Conservation (phyloP, 257 asterid genomes). For the Gentiana macrophylla region DNA sequence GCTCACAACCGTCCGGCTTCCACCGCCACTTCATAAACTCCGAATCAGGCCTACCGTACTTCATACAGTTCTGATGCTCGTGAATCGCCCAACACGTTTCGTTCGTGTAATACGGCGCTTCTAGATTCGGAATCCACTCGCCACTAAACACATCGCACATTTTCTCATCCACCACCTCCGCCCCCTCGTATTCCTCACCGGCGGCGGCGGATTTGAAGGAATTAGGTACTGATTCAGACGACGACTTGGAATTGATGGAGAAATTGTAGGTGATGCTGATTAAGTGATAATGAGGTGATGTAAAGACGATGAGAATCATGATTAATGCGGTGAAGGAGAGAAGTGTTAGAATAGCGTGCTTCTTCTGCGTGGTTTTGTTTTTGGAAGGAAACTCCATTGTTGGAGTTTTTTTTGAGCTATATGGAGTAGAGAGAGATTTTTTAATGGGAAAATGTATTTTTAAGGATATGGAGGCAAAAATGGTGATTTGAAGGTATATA, state of each 20-base stretch:
- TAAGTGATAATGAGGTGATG: constrained; percentile 13
- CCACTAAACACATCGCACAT: constrained; percentile 18
- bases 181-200: neutral
- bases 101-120: constrained; percentile 23
- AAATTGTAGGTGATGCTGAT: neutral
- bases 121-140: constrained; percentile 23
- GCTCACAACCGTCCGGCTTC: constrained; percentile 23
- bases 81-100: constrained; percentile 18
- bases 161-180: neutral
- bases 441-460: neutral
- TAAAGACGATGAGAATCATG: constrained; percentile 5
- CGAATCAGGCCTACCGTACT: constrained; percentile 23
- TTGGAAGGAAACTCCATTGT: constrained; percentile 5
- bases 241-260: neutral
- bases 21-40: constrained; percentile 25
- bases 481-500: no score
- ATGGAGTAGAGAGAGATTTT: neutral
- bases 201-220: neutral
- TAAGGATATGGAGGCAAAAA: no score
- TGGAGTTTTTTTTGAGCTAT: neutral
- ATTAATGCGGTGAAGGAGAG: neutral
- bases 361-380: constrained; percentile 3
- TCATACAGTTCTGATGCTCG: constrained; percentile 26
- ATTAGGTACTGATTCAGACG: neutral
- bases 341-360: neutral